Conservation (phyloP, 805 yeast species). For the Yarrowia sp. region DNA sequence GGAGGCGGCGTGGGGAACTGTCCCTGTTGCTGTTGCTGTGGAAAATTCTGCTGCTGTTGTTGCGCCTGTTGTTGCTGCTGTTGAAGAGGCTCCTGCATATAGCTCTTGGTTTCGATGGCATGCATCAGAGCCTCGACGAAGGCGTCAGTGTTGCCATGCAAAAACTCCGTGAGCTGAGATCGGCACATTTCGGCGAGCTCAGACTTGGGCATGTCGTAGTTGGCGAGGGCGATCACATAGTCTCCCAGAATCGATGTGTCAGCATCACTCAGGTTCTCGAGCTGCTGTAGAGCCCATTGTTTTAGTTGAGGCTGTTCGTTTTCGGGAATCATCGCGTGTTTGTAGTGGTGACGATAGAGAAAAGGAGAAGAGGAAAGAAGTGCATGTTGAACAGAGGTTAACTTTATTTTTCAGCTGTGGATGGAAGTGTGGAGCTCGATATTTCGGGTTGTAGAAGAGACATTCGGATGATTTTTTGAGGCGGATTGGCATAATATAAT, state of each 20-base stretch:
- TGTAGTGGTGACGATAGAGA: not conserved
- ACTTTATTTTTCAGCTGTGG: not conserved
- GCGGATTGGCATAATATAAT: too few relatives aligned
- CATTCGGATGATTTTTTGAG: too few relatives aligned
- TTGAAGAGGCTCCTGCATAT: not conserved
- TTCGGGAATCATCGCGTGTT: conserved; percentile 27
- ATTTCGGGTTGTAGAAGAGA: too few relatives aligned
- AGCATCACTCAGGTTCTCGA: conserved; percentile 37
- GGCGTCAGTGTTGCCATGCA: conserved; percentile 36
- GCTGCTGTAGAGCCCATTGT: conserved; percentile 31
- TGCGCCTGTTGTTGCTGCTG: not conserved
- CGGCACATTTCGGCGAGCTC: conserved; percentile 39
- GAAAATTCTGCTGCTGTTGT: not conserved
- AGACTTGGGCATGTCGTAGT: conserved; percentile 39
- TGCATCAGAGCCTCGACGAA: conserved; percentile 40
- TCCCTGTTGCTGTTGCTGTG: not conserved
- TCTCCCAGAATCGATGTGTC: conserved; percentile 46
- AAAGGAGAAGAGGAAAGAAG: conserved; percentile 3
- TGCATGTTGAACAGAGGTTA: not conserved
- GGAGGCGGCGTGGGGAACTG: conserved; percentile 11
- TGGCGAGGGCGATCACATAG: conserved; percentile 44
- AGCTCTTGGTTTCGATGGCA: conserved; percentile 32
- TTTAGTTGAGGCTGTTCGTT: conserved; percentile 27
- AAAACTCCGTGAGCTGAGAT: conserved; percentile 43
- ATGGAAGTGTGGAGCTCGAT: not conserved